phyloP scores from a whole-genome alignment of 805 yeast species.

The Spathaspora girioi region DNA sequence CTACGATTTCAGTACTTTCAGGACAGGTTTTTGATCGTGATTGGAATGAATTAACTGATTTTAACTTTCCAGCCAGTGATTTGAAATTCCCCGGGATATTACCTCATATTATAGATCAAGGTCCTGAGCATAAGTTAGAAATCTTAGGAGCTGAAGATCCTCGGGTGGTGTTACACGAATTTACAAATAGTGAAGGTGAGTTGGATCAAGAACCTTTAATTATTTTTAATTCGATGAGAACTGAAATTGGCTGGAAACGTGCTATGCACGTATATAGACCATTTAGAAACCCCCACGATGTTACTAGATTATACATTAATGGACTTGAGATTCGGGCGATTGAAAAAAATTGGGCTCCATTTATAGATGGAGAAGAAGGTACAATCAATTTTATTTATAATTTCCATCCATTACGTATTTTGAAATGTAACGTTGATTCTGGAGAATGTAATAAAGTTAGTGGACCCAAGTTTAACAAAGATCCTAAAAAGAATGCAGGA shows the following conservation, averaged over 20 bases:
- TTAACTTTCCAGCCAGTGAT: constrained; percentile 5
- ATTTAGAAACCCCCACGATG: constrained; percentile 7
- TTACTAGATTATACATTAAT: constrained; percentile 14
- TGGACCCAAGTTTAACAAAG: constrained; percentile 9
- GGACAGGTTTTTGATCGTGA: constrained; percentile 17
- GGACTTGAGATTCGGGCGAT: constrained; percentile 6
- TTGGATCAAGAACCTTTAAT: constrained; percentile 19
- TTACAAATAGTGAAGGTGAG: constrained; percentile 4
- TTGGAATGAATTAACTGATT: constrained; percentile 16
- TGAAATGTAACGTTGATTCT: constrained; percentile 16
- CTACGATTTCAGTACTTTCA: constrained; percentile 21
- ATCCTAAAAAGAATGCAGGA: constrained; percentile 21
- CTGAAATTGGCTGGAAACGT: constrained; percentile 13
- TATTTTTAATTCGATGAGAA: constrained; percentile 17
- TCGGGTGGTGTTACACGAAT: constrained; percentile 11
- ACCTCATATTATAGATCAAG: constrained; percentile 8
- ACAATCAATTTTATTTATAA: constrained; percentile 27
- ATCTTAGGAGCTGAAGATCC: constrained; percentile 16
- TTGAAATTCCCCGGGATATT: constrained; percentile 10
- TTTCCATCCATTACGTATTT: constrained; percentile 21
- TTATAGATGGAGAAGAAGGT: constrained; percentile 11
- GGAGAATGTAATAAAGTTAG: constrained; percentile 12
- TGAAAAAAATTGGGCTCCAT: constrained; percentile 41
- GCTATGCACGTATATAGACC: constrained; percentile 21
- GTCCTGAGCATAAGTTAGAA: not conserved